Evolutionary conservation across 495 filamentous ascomycete species (phyloP), one percentile per base, ranked within the genome.

Genomic region (Parmelia sp.): DNA sequence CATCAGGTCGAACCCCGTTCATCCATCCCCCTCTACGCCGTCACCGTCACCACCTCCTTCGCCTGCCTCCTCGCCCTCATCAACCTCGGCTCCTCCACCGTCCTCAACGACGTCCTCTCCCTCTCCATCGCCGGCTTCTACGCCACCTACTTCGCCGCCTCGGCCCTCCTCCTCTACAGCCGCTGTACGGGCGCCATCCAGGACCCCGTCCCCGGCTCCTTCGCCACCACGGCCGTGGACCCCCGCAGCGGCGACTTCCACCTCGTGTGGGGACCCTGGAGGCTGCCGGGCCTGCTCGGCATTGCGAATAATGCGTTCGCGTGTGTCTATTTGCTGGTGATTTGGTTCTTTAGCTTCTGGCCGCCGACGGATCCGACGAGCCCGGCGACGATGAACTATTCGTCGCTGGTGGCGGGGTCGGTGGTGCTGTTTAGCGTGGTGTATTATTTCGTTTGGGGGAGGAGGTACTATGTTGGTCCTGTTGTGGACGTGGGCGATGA

Each of bases 261-360:
- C n/a, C n/a, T n/a, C n/a, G 67, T 70, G 9, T 82, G 78, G 79
- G 81, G 80, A 19, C 76, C 77, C 0, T 82, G 78, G 71, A 73
- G 71, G 19, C 53, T 79, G 6, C 76, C 75, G 2, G 80, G 78
- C 19, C 66, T 74, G 12, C 65, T 74, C 10, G 79, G 80, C 0
- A 72, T 76, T 0, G 27, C 75, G 21, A 74, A 79, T 61, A 82
- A 83, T 49, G 61, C 67, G 1, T 74, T 77, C 58, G 63, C 71
- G 0, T 58, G 72, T 11, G 63, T 70, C 8, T 76, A 73, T 44
- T 70, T 73, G 21, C 63, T 65, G 15, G 58, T 60, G 9, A 44
- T 60, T 15, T 64, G 60, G 9, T 49, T 42, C 21, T 67, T 60
- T 14, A 45, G 42, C 19, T 23, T 45, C 19, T 45, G 14, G 14